Base-by-base conservation (phyloP, 176 grass and related monocot genomes). In the Panicum miliaceum region DNA sequence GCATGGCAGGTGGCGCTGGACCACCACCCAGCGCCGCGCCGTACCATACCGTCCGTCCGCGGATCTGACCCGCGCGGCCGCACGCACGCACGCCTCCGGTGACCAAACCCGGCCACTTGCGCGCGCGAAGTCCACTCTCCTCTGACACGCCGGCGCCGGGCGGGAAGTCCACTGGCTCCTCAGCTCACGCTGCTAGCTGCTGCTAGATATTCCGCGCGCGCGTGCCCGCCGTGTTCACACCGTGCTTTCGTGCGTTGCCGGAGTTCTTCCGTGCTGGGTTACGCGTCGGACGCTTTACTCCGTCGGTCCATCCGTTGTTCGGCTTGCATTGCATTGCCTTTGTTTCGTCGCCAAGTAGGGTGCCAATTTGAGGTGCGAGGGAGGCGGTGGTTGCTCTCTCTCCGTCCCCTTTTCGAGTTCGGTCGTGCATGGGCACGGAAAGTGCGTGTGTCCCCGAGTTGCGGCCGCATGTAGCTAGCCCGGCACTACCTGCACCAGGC, bases 81-180 rank as follows among this genome's bases (percentile, higher is more conserved):
- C 67, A 13, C 9, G 58, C 23, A 22, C 8, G 20, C 38, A 0
- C 13, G 79, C 78, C 46, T 10, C 29, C 48, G 45, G 45, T 41
- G 81, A 75, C 46, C 59, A 84, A 32, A 2, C 29, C 29, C 29
- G 29, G 29, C 29, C 29, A 32, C 29, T 32, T 32, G 29, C 2
- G 29, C 29, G 29, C 29, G 29, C 29, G 29, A 54, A 26, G 78
- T 80, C 47, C 78, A 81, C 64, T 40, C 20, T 79, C 36, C 19
- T 66, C 43, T 37, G 20, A 27, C 77, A 64, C 42, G 27, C 76
- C 5, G 20, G 66, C 38, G 25, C 18, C 8, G 12, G 67, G 36
- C 65, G 29, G 23, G 32, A 35, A 79, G 60, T 65, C 76, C 77
- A 65, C 43, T 29, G 25, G 20, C 16, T 54, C 51, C 18, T 8